Evolutionary conservation across 345 rosid genomes (phyloP).

Genomic region (Dipteronia sinensis): DNA sequence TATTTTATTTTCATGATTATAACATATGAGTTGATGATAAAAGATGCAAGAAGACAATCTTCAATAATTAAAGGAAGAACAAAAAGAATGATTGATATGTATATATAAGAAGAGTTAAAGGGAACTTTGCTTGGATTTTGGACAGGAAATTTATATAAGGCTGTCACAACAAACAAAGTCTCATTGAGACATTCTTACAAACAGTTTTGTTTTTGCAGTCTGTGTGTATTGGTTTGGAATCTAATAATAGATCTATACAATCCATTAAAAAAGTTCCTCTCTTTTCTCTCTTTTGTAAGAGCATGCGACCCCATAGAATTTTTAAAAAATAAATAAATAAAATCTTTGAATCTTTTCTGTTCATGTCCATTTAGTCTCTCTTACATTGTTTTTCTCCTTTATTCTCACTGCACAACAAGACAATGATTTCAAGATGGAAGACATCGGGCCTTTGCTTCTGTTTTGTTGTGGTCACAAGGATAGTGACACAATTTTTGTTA

Average conservation of each 20-base stretch:
- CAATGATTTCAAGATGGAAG: slow-evolving; percentile 10
- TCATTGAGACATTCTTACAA: background rate
- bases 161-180: slow-evolving; percentile 12
- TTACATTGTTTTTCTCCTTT: slow-evolving; percentile 14
- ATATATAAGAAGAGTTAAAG: background rate
- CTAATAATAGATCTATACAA: background rate
- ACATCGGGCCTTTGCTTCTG: background rate
- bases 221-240: background rate
- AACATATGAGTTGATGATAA: background rate
- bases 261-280: slow-evolving; percentile 10
- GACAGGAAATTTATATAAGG: slow-evolving; percentile 8
- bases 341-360: slow-evolving; percentile 23
- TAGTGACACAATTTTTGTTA: background rate
- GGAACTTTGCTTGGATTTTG: slow-evolving; percentile 7
- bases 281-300: slow-evolving; percentile 24
- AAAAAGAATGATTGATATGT: background rate
- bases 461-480: background rate
- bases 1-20: background rate
- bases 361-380: background rate
- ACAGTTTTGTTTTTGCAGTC: background rate
- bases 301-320: slow-evolving; percentile 25
- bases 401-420: slow-evolving; percentile 12
- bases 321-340: background rate
- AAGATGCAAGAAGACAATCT: background rate
- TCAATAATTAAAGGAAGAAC: slow-evolving; percentile 21